Percentiles rank a stretch among this genome's conserved stretches.
These are phyloP conservation scores for Trifolium repens DNA, from an alignment of 306 rosid genomes.

Conservation along the genomic window DNA sequence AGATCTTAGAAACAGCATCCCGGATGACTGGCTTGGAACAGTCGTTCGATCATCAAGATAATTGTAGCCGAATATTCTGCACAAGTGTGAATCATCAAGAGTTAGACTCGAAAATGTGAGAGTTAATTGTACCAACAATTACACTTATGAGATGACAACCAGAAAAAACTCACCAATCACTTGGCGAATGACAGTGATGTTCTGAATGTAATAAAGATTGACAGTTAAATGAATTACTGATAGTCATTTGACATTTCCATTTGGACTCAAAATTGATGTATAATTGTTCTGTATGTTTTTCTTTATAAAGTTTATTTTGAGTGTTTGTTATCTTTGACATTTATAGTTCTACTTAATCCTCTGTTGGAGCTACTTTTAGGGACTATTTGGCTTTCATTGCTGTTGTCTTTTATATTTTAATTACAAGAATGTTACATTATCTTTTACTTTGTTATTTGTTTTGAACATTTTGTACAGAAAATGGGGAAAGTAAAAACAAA, in stretches of 20 bases:
- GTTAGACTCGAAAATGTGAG: constrained; percentile 2
- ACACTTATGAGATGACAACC: neutral
- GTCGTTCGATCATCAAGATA: constrained; percentile 61
- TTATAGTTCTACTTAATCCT: neutral
- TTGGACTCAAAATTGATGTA: neutral
- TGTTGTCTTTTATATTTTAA: neutral
- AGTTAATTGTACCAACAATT: neutral
- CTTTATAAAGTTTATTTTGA: neutral
- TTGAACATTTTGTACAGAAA: neutral
- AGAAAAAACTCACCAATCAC: neutral
- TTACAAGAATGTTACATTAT: neutral
- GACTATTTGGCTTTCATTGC: neutral
- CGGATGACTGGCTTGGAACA: constrained; percentile 91
- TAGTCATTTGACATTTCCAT: constrained; percentile 3
- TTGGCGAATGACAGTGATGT: constrained; percentile 20
- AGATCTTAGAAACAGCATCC: constrained; percentile 63
- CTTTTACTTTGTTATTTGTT: constrained; percentile 2
- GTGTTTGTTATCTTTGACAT: neutral
- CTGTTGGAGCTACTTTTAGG: too few species aligned
- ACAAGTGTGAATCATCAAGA: constrained; percentile 14
- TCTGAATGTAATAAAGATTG: constrained; percentile 19
- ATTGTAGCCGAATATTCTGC: constrained; percentile 21
- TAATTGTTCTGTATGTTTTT: neutral
- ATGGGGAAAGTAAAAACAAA: neutral
- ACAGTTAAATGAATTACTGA: neutral